phyloP scores from a whole-genome alignment of 83 land plant species.

The Thuja plicata region DNA sequence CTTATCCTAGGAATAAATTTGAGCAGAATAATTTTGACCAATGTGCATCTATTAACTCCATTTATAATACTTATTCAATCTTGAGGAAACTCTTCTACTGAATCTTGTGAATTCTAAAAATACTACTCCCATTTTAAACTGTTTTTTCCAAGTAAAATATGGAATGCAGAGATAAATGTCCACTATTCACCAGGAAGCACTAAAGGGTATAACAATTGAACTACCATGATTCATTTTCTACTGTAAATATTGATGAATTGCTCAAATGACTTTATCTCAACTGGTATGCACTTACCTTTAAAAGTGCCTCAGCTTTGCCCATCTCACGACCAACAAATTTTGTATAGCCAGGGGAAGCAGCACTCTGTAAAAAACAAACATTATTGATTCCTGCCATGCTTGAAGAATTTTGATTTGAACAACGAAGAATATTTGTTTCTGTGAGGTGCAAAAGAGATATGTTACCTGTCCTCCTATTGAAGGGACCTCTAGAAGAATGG shows the following conservation, averaged over 20 bases:
- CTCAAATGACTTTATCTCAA: neutral
- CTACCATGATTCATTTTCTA: too few relatives aligned
- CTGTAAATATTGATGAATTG: neutral
- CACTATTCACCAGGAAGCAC: neutral
- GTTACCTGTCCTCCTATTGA: constrained; percentile 87
- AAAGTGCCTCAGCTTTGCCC: constrained; percentile 98
- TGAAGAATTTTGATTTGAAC: neutral
- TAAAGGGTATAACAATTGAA: neutral
- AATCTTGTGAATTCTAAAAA: neutral
- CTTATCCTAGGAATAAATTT: too few relatives aligned
- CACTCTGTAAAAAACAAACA: constrained; percentile 37
- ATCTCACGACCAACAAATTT: constrained; percentile 97
- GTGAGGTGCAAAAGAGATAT: neutral
- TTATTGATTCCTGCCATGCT: neutral
- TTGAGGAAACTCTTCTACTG: neutral
- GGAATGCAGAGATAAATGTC: neutral
- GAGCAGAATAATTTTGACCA: too few relatives aligned
- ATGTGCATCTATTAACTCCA: too few relatives aligned
- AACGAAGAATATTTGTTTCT: neutral
- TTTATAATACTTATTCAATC: neutral
- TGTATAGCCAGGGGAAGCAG: constrained; percentile 84
- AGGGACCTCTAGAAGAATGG: constrained; percentile 91
- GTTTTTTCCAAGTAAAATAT: neutral
- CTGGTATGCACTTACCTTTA: constrained; percentile 60
- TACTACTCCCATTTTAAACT: neutral